Conservation (phyloP, 1,139 yeast species). For the Geotrichum bryndzae region DNA sequence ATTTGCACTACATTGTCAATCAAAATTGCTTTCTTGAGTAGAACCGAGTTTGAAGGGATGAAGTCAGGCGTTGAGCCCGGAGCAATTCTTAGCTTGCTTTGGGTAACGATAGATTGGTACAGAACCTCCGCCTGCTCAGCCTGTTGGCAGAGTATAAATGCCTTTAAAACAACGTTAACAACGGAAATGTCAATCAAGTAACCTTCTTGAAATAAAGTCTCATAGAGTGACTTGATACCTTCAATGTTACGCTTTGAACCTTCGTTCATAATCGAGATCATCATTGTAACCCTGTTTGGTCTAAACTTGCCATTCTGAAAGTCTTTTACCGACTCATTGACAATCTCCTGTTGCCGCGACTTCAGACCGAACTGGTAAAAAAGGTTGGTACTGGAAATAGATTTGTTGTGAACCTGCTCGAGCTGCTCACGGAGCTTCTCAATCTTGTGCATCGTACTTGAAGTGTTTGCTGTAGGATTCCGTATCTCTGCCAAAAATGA, state of each 20-base stretch:
- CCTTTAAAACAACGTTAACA: conserved; percentile 18
- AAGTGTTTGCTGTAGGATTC: neutral
- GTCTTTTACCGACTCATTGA: conserved; percentile 16
- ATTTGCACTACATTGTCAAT: conserved; percentile 14
- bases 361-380: conserved; percentile 20
- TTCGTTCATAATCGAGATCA: conserved; percentile 21
- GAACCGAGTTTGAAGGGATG: conserved; percentile 1
- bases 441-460: conserved; percentile 6
- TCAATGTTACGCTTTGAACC: conserved; percentile 18
- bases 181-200: conserved; percentile 20
- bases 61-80: neutral
- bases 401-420: conserved; percentile 9
- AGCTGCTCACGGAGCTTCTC: conserved; percentile 13
- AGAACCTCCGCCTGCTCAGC: conserved; percentile 16
- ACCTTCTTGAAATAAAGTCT: conserved; percentile 14
- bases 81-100: neutral
- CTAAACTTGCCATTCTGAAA: conserved; percentile 14
- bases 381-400: conserved; percentile 22
- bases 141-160: conserved; percentile 18
- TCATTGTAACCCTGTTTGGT: conserved; percentile 24
- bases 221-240: conserved; percentile 18
- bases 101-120: conserved; percentile 4
- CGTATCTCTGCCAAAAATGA: conserved; percentile 3
- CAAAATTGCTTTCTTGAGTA: conserved; percentile 2
- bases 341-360: conserved; percentile 14